phyloP scores from a whole-genome alignment of 805 yeast genomes.

The Schwanniomyces polymorphus region DNA sequence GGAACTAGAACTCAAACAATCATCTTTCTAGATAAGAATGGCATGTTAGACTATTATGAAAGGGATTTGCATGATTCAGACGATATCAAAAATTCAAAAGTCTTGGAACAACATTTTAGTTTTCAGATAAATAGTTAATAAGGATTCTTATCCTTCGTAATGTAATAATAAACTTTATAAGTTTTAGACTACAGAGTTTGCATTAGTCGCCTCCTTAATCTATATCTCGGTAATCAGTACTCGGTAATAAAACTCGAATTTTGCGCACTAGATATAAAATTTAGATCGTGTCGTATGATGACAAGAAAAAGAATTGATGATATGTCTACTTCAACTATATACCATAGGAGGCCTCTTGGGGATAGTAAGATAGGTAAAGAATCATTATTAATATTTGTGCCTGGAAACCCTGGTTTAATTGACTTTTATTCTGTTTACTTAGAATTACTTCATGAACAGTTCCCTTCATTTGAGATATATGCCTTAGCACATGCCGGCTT shows the following conservation, averaged over 20 bases:
- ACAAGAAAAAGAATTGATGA: neutral
- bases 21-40: slow-evolving; percentile 56
- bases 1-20: slow-evolving; percentile 91
- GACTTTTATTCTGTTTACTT: slow-evolving; percentile 63
- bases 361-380: slow-evolving; percentile 15
- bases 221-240: too few species aligned
- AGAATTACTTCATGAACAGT: slow-evolving; percentile 34
- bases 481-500: slow-evolving; percentile 71
- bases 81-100: slow-evolving; percentile 4
- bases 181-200: too few species aligned
- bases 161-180: too few species aligned
- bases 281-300: neutral
- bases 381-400: slow-evolving; percentile 54
- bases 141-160: neutral
- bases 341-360: slow-evolving; percentile 15
- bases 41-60: slow-evolving; percentile 59
- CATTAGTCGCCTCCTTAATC: too few species aligned
- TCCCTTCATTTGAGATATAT: slow-evolving; percentile 51
- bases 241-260: neutral
- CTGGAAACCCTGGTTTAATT: slow-evolving; percentile 78
- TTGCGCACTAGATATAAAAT: neutral
- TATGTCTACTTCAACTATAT: slow-evolving; percentile 8
- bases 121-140: neutral
- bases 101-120: neutral
- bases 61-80: slow-evolving; percentile 55